These are phyloP conservation scores for Vitis hybrid DNA, from an alignment of 177 flowering plant genomes.

Conservation along the genomic window DNA sequence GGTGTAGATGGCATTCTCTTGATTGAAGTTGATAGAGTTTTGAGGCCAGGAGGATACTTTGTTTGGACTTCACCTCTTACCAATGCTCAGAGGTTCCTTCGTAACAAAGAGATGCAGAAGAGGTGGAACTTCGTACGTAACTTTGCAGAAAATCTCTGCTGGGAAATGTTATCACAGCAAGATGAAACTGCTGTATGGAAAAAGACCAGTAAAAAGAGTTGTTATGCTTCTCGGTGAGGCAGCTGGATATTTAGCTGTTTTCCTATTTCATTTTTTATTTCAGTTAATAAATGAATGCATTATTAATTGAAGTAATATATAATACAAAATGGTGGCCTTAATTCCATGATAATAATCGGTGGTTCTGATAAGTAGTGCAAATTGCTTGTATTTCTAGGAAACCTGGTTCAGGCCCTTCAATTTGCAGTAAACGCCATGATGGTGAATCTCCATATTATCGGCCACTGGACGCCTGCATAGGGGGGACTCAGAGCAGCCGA, in stretches of 20 bases:
- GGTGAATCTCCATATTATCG: slow-evolving; percentile 89
- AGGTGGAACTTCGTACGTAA: slow-evolving; percentile 62
- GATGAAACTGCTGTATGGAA: slow-evolving; percentile 97
- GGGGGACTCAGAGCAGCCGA: slow-evolving; percentile 74
- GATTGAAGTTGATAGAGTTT: slow-evolving; percentile 84
- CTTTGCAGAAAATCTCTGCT: slow-evolving; percentile 73
- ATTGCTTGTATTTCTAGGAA: slow-evolving; percentile 54
- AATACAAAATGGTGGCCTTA: background rate
- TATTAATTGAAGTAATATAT: background rate
- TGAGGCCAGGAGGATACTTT: slow-evolving; percentile 96
- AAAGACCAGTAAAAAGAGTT: slow-evolving; percentile 64
- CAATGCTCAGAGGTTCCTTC: slow-evolving; percentile 47
- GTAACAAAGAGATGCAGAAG: slow-evolving; percentile 64
- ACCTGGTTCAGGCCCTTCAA: slow-evolving; percentile 57
- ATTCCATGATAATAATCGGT: background rate
- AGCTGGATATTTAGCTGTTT: background rate
- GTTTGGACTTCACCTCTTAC: slow-evolving; percentile 96
- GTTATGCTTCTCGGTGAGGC: slow-evolving; percentile 74
- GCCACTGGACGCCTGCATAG: slow-evolving; percentile 74
- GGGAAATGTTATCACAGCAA: slow-evolving; percentile 89
- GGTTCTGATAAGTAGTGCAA: slow-evolving; percentile 12
- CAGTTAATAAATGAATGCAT: background rate
- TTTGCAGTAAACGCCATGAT: slow-evolving; percentile 74
- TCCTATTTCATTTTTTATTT: background rate
- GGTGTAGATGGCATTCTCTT: slow-evolving; percentile 77